Conservation (phyloP, 768 basidiomycete species). For the Tylopilus vinaceipallidus region DNA sequence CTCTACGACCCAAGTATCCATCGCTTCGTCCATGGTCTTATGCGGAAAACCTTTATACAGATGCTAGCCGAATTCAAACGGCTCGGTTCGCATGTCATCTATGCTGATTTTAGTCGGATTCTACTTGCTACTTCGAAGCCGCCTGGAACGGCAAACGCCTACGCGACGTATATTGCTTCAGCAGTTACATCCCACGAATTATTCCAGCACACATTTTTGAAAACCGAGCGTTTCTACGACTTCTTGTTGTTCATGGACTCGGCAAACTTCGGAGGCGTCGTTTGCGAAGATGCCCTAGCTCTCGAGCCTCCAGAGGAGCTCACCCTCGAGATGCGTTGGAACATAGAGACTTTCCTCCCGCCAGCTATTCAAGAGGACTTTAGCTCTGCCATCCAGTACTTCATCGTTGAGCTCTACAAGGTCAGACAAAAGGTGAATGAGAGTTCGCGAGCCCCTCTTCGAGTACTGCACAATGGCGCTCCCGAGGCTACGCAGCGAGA, state of each 20-base stretch:
- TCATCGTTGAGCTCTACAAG: conserved; percentile 82
- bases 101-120: conserved; percentile 90
- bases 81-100: conserved; percentile 88
- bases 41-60: conserved; percentile 98
- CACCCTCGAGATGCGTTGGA: conserved; percentile 85
- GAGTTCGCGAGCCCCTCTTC: conserved; percentile 64
- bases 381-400: conserved; percentile 66
- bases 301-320: conserved; percentile 67
- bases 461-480: conserved; percentile 62
- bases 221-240: conserved; percentile 89
- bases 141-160: conserved; percentile 91
- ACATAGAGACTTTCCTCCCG: conserved; percentile 87
- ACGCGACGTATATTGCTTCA: conserved; percentile 91
- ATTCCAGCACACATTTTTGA: conserved; percentile 89
- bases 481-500: conserved; percentile 68
- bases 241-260: conserved; percentile 94
- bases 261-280: conserved; percentile 86
- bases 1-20: conserved; percentile 94
- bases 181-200: conserved; percentile 94
- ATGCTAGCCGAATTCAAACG: conserved; percentile 95
- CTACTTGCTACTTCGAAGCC: conserved; percentile 94
- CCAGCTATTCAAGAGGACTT: conserved; percentile 79
- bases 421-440: conserved; percentile 64
- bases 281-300: conserved; percentile 78
- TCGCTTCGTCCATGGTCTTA: conserved; percentile 89